A percentile compares a stretch with the other conserved stretches of the same genome.
phyloP scores from a whole-genome alignment of 352 stramenopile species.

The Globisporangium cederbergense region DNA sequence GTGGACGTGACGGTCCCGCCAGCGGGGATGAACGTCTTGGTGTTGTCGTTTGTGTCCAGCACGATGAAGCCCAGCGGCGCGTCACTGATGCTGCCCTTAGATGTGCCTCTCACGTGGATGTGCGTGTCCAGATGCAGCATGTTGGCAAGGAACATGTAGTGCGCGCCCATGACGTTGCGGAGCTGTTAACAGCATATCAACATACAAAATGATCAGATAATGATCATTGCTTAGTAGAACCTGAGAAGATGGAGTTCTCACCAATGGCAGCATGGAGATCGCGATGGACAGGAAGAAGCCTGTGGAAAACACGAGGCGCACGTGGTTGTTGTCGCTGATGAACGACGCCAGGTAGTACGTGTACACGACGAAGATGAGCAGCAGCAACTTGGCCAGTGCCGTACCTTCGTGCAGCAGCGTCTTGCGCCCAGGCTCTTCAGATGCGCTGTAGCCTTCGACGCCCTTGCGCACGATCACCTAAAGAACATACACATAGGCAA shows the following conservation, averaged over 20 bases:
- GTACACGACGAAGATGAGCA: constrained; percentile 73
- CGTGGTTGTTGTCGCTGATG: constrained; percentile 47
- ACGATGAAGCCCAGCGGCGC: constrained; percentile 68
- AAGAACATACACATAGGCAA: not conserved
- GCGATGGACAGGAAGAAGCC: constrained; percentile 73
- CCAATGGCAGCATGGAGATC: constrained; percentile 50
- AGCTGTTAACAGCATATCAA: constrained; percentile 26
- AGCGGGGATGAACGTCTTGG: constrained; percentile 66
- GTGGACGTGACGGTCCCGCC: constrained; percentile 46
- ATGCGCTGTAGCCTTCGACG: constrained; percentile 53
- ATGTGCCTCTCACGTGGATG: constrained; percentile 40
- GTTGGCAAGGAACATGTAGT: constrained; percentile 78
- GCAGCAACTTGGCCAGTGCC: constrained; percentile 61
- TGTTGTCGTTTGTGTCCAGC: constrained; percentile 47
- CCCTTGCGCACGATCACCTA: constrained; percentile 62
- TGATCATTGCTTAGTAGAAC: too few relatives aligned
- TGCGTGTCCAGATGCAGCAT: constrained; percentile 57
- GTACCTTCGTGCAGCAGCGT: constrained; percentile 68
- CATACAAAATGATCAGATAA: not conserved
- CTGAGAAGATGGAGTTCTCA: constrained; percentile 17
- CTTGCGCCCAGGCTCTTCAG: constrained; percentile 53
- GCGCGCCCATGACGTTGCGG: constrained; percentile 62
- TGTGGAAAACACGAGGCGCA: constrained; percentile 53
- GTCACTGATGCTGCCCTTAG: constrained; percentile 47
- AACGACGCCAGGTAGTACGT: constrained; percentile 60